Evolutionary conservation across 208 protist genomes (phyloP).

Genomic region (Naegleria fowleri): DNA sequence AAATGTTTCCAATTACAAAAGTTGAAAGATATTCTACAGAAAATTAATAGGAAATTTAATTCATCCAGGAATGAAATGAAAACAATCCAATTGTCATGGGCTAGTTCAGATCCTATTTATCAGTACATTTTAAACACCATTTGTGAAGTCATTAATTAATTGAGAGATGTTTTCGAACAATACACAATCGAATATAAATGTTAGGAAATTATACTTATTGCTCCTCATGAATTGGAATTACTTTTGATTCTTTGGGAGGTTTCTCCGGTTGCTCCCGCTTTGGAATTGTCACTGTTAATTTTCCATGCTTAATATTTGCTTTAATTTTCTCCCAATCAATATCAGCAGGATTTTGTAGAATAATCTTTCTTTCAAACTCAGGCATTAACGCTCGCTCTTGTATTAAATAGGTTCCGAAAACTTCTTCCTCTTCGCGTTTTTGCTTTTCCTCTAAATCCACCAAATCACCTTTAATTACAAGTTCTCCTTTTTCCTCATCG

Average conservation of each 20-base stretch:
- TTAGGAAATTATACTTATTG: no score
- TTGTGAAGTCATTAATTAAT: no score
- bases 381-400: neutral
- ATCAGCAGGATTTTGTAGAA: neutral
- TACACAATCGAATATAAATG: no score
- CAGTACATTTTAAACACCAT: no score
- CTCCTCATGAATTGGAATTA: neutral
- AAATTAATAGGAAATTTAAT: no score
- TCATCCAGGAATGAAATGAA: no score
- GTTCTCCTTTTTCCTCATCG: neutral
- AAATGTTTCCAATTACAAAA: no score
- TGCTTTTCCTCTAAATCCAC: neutral
- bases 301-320: neutral
- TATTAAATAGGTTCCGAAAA: neutral
- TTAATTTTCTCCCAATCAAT: slow-evolving; percentile 1
- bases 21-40: no score
- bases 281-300: neutral
- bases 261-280: neutral
- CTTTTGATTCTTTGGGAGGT: neutral
- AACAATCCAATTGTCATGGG: no score
- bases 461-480: neutral
- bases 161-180: no score
- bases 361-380: neutral
- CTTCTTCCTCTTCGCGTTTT: neutral
- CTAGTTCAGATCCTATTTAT: no score